Evolutionary conservation across 2,329 filamentous ascomycete genomes (phyloP).

Genomic region (Penicillium sp.): DNA sequence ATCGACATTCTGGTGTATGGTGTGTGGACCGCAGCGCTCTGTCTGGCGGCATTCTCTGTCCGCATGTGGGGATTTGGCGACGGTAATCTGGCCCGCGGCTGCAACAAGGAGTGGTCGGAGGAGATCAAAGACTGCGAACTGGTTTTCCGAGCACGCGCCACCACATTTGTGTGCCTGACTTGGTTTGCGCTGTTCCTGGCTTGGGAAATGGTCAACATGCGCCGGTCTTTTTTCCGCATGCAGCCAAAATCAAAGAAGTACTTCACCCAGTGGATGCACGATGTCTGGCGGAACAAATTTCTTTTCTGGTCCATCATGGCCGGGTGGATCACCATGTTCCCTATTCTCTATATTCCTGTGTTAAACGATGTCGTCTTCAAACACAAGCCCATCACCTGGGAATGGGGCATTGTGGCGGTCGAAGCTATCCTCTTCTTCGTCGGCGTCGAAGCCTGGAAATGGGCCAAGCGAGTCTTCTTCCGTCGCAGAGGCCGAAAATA

Average conservation of each 20-base stretch:
- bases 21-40: constrained; percentile 67
- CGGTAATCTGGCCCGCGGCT: constrained; percentile 56
- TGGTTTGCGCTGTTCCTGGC: constrained; percentile 72
- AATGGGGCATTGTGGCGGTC: no score
- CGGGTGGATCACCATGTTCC: constrained; percentile 55
- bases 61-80: constrained; percentile 61
- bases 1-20: constrained; percentile 77
- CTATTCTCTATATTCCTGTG: constrained; percentile 64
- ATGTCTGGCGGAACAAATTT: constrained; percentile 70
- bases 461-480: no score
- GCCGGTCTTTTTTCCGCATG: constrained; percentile 71
- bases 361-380: constrained; percentile 59
- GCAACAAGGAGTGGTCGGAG: constrained; percentile 53
- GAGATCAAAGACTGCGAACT: constrained; percentile 55
- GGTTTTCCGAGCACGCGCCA: constrained; percentile 68
- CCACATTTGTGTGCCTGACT: constrained; percentile 68
- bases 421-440: no score
- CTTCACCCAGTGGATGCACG: constrained; percentile 63
- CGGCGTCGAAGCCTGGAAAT: no score
- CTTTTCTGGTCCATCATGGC: constrained; percentile 62
- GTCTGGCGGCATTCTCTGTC: constrained; percentile 60
- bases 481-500: neutral
- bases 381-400: no score
- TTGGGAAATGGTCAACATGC: constrained; percentile 72
- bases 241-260: constrained; percentile 56